Conservation (phyloP, 106 monocot genomes). For the Acorus gramineus region DNA sequence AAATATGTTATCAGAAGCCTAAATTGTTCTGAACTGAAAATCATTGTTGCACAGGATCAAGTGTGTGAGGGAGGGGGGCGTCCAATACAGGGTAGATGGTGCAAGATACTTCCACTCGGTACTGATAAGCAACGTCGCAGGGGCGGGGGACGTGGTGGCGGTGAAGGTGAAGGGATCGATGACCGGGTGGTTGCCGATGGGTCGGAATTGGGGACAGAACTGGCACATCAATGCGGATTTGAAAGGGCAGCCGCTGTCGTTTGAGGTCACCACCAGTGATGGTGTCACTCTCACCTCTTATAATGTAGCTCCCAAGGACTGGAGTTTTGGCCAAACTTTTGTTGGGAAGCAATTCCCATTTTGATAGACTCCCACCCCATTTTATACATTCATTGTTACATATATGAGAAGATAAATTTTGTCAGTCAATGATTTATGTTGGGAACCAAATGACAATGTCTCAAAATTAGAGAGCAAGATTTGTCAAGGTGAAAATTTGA, state of each 20-base stretch:
- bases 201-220: constrained; percentile 13
- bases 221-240: constrained; percentile 1
- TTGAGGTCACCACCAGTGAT: constrained; percentile 5
- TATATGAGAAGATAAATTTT: too few species aligned
- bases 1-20: too few species aligned
- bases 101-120: neutral
- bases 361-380: too few species aligned
- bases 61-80: constrained; percentile 4
- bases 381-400: too few species aligned
- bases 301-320: constrained; percentile 8
- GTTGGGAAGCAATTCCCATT: too few species aligned
- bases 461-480: too few species aligned
- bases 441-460: too few species aligned
- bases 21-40: too few species aligned
- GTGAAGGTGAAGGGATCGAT: constrained; percentile 10
- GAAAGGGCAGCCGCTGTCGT: constrained; percentile 7
- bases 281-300: neutral
- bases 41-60: neutral
- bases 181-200: constrained; percentile 4
- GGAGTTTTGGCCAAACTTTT: constrained; percentile 1
- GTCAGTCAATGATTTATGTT: too few species aligned
- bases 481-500: too few species aligned
- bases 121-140: constrained; percentile 4
- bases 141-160: neutral
- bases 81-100: constrained; percentile 5